Conservation (phyloP, 768 basidiomycete genomes). For the Amanita jacksonii region DNA sequence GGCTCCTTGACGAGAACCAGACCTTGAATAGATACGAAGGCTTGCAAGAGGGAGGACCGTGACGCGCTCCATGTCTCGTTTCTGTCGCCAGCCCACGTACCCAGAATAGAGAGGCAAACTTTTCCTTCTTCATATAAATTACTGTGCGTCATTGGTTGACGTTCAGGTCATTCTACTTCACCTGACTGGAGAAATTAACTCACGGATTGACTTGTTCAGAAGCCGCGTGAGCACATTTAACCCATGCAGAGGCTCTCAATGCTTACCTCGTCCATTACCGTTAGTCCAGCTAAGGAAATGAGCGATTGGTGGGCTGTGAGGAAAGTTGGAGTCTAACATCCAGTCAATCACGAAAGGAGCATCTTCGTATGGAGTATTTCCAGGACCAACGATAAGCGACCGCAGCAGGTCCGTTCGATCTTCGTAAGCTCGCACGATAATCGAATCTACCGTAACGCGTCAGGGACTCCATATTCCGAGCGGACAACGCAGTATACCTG, state of each 20-base stretch:
- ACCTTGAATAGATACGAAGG: constrained; percentile 90
- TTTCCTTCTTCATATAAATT: constrained; percentile 96
- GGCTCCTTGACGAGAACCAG: constrained; percentile 89
- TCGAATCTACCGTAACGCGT: constrained; percentile 48
- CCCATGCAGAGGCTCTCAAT: no score
- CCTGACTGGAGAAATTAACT: constrained; percentile 19
- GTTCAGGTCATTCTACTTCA: not conserved
- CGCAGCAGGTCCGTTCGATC: constrained; percentile 82
- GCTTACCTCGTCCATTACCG: constrained; percentile 77
- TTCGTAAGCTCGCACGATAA: constrained; percentile 85
- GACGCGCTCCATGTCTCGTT: constrained; percentile 82
- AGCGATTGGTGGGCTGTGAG: constrained; percentile 72
- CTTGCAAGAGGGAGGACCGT: constrained; percentile 82
- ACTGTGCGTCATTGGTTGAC: no score
- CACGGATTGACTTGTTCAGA: constrained; percentile 79
- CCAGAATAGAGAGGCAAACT: constrained; percentile 85
- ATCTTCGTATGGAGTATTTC: constrained; percentile 92
- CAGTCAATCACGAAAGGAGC: constrained; percentile 95
- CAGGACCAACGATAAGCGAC: constrained; percentile 84
- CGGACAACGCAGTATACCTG: constrained; percentile 43
- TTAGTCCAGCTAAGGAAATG: constrained; percentile 94
- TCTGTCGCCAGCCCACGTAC: constrained; percentile 87
- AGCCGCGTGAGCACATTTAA: no score
- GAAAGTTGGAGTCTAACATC: constrained; percentile 81
- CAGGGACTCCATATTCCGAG: not conserved